Evolutionary conservation across 495 filamentous ascomycete species (phyloP).

Genomic region (Rusavskia elegans): DNA sequence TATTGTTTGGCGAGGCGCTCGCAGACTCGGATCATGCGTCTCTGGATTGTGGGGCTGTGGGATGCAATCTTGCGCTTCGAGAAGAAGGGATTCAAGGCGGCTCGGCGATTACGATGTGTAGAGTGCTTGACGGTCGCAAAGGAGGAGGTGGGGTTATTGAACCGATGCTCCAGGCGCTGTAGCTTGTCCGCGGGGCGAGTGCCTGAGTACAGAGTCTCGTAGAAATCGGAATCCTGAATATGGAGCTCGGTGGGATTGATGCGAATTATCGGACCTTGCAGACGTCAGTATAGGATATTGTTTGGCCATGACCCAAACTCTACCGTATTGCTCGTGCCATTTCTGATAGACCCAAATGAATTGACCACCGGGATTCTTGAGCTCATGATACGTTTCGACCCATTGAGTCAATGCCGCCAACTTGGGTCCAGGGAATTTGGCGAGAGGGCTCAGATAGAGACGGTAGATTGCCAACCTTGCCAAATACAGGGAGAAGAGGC

Average conservation of each 20-base stretch:
- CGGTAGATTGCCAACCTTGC: conserved; percentile 14
- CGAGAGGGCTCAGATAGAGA: conserved; percentile 24
- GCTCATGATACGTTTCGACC: conserved; percentile 28
- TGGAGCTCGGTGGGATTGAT: conserved; percentile 34
- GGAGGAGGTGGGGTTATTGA: too few species aligned
- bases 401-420: conserved; percentile 21
- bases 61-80: conserved; percentile 22
- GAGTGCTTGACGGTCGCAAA: conserved; percentile 6
- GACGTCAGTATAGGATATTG: not conserved
- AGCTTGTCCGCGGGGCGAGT: too few species aligned
- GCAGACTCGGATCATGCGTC: not conserved
- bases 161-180: too few species aligned
- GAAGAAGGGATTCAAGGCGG: conserved; percentile 27
- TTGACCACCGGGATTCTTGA: conserved; percentile 7
- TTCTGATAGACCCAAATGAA: not conserved
- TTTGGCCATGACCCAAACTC: too few species aligned
- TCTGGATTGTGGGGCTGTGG: conserved; percentile 22
- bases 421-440: conserved; percentile 29
- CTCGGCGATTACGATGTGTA: conserved; percentile 21
- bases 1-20: not conserved
- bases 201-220: conserved; percentile 19
- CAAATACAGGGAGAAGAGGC: too few species aligned
- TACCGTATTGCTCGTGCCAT: conserved; percentile 6
- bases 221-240: conserved; percentile 28
- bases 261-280: conserved; percentile 30